Evolutionary conservation across 495 filamentous ascomycete genomes (phyloP).

Genomic region (Xylaria intraflava): DNA sequence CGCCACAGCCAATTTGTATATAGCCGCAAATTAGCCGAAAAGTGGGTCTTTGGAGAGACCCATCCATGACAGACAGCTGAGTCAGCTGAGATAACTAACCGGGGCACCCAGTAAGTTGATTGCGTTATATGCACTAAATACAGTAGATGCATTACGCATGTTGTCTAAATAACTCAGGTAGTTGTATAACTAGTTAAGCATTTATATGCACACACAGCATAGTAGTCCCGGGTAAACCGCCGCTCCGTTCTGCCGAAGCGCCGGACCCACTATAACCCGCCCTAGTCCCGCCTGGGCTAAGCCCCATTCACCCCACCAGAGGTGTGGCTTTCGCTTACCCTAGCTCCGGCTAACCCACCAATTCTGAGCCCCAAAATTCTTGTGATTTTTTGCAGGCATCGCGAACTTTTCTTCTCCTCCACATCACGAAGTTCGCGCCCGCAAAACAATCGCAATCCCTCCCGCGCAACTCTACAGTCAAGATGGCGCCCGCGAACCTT

Average conservation of each 20-base stretch:
- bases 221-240: not conserved
- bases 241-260: not conserved
- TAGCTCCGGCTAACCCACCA: conserved; percentile 12
- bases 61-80: too few relatives aligned
- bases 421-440: conserved; percentile 23
- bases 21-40: too few relatives aligned
- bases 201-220: too few relatives aligned
- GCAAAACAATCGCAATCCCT: conserved; percentile 38
- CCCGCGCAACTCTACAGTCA: conserved; percentile 50
- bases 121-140: too few relatives aligned
- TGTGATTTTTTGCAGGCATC: conserved; percentile 23
- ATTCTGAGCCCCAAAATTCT: conserved; percentile 15
- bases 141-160: too few relatives aligned
- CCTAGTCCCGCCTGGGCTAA: not conserved
- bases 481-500: conserved; percentile 90
- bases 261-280: too few relatives aligned
- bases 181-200: too few relatives aligned
- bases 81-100: too few relatives aligned
- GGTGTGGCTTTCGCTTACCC: conserved; percentile 12
- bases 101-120: too few relatives aligned
- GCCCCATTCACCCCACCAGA: not conserved
- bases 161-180: too few relatives aligned
- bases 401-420: conserved; percentile 16
- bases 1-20: too few relatives aligned
- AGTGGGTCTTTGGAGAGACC: too few relatives aligned